Conservation (phyloP, 163 green algal species). For the Chlamydomonas reinhardtii region DNA sequence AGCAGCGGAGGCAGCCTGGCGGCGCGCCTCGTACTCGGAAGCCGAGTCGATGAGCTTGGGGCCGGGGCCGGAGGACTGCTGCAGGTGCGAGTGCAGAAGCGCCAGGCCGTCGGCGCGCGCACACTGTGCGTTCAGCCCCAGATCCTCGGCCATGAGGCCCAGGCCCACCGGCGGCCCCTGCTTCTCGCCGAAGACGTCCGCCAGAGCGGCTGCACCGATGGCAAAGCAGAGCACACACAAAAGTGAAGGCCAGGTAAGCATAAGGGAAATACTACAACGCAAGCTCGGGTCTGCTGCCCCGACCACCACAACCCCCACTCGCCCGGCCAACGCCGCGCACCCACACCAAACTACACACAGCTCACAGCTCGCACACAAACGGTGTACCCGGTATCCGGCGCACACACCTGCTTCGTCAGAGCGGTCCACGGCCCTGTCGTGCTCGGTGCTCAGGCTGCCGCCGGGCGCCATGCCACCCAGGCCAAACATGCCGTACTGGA, state of each 20-base stretch:
- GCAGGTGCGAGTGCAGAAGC: neutral
- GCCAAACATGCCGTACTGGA: constrained; percentile 26
- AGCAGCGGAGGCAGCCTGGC: neutral
- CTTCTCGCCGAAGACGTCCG: constrained; percentile 24
- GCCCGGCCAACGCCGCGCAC: too few relatives aligned
- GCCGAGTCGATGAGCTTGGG: constrained; percentile 25
- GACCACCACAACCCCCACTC: too few relatives aligned
- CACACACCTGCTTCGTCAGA: neutral
- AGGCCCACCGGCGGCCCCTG: constrained; percentile 2
- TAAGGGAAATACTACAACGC: too few relatives aligned
- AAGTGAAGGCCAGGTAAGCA: neutral
- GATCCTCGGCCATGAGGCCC: constrained; percentile 28
- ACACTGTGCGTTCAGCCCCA: constrained; percentile 10
- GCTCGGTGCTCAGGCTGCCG: neutral
- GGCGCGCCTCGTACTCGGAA: constrained; percentile 25
- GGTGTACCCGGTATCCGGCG: neutral
- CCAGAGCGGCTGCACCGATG: neutral
- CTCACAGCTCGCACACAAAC: too few relatives aligned
- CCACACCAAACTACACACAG: too few relatives aligned
- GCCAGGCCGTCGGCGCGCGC: too few relatives aligned
- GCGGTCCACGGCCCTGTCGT: neutral
- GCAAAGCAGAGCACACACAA: neutral
- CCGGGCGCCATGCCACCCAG: neutral
- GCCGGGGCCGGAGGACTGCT: neutral
- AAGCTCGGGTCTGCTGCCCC: too few relatives aligned